Conservation (phyloP, 148 eudicot species). For the Spergularia bocconei region DNA sequence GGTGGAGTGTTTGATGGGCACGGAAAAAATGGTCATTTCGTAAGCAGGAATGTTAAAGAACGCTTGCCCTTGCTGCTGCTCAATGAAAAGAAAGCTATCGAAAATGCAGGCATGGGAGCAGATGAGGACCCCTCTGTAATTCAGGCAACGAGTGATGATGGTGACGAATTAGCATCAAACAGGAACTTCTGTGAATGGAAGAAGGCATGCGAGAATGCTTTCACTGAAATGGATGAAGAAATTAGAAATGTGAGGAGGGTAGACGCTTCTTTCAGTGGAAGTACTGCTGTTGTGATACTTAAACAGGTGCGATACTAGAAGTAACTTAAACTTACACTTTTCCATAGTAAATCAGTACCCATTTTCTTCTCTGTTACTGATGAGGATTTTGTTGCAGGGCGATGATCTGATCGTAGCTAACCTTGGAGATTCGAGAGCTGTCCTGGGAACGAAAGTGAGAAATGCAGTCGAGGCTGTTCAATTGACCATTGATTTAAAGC, state of each 20-base stretch:
- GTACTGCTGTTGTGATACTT: slow-evolving; percentile 28
- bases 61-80: slow-evolving; percentile 58
- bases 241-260: slow-evolving; percentile 10
- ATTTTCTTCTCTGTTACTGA: slow-evolving; percentile 12
- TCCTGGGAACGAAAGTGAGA: slow-evolving; percentile 62
- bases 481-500: slow-evolving; percentile 79
- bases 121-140: slow-evolving; percentile 2
- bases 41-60: slow-evolving; percentile 61
- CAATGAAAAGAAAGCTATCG: slow-evolving; percentile 12
- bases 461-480: slow-evolving; percentile 59
- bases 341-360: no score
- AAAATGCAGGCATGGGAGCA: neutral
- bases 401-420: slow-evolving; percentile 77
- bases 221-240: slow-evolving; percentile 29
- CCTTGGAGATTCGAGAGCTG: slow-evolving; percentile 93
- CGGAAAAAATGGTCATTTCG: slow-evolving; percentile 78
- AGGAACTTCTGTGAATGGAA: slow-evolving; percentile 18
- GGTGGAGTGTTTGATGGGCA: slow-evolving; percentile 94
- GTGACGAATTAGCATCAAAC: slow-evolving; percentile 3
- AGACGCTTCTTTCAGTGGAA: slow-evolving; percentile 30
- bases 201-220: slow-evolving; percentile 21
- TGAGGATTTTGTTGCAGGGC: slow-evolving; percentile 40
- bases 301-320: slow-evolving; percentile 25
- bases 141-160: slow-evolving; percentile 11
- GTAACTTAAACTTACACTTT: neutral